Evolutionary conservation across 164 flowering plant species (phyloP).

Genomic region (Aristolochia fimbriata): DNA sequence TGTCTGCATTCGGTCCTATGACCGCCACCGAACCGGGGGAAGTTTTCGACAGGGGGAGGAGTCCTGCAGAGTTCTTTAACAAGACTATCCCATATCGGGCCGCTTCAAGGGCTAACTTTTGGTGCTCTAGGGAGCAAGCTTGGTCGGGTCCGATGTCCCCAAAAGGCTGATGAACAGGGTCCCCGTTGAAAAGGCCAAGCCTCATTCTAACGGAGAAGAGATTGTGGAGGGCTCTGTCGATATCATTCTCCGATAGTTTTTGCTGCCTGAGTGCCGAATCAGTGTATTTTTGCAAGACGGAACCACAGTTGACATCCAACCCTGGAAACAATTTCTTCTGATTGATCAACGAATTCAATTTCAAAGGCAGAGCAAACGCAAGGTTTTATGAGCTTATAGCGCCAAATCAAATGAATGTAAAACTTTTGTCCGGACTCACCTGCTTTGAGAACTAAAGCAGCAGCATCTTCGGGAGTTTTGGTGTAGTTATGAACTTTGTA

Average conservation of each 20-base stretch:
- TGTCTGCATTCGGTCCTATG: constrained; percentile 72
- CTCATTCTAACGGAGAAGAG: constrained; percentile 75
- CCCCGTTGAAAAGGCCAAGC: constrained; percentile 69
- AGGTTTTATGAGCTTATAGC: background rate
- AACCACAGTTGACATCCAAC: constrained; percentile 82
- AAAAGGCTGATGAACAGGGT: constrained; percentile 32
- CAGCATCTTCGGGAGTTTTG: constrained; percentile 76
- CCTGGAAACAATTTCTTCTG: too few relatives aligned
- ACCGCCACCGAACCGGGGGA: constrained; percentile 36
- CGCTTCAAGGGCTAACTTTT: constrained; percentile 55
- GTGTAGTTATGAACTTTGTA: constrained; percentile 50
- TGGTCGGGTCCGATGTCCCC: constrained; percentile 31
- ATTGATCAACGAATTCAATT: too few relatives aligned
- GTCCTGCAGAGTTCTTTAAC: constrained; percentile 40
- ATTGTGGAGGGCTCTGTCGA: constrained; percentile 68
- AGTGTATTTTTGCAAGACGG: constrained; percentile 39
- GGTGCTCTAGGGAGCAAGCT: constrained; percentile 45
- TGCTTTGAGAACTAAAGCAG: constrained; percentile 69
- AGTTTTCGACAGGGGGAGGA: constrained; percentile 48
- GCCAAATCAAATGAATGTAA: background rate
- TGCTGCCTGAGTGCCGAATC: constrained; percentile 52
- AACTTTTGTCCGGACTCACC: constrained; percentile 26
- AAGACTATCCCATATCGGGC: constrained; percentile 59
- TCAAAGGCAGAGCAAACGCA: background rate
- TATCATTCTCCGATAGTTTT: constrained; percentile 32